A percentile compares a stretch with the other conserved stretches of the same genome.
Conservation (phyloP, 306 rosid species). For the Quercus cerris region DNA sequence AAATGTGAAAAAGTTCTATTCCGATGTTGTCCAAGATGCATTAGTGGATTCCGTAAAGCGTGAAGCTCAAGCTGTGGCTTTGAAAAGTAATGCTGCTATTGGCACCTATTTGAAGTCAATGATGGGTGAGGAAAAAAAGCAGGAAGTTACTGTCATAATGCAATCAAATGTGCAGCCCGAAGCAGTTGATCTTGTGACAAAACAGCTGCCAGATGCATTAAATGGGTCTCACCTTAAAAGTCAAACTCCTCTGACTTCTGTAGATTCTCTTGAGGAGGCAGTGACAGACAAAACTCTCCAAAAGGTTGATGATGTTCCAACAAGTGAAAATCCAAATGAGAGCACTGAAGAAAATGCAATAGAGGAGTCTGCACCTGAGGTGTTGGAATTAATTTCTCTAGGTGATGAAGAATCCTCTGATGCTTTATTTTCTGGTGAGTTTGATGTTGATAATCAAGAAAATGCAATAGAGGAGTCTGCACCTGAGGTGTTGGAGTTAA, state of each 20-base stretch:
- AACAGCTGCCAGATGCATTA: slow-evolving; percentile 28
- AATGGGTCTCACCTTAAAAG: slow-evolving; percentile 13
- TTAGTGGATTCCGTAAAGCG: slow-evolving; percentile 28
- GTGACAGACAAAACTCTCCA: slow-evolving; percentile 16
- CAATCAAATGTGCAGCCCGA: slow-evolving; percentile 25
- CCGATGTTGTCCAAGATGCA: slow-evolving; percentile 62
- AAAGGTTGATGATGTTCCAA: slow-evolving; percentile 26
- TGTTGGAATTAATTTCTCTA: slow-evolving; percentile 20
- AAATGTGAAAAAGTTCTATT: slow-evolving; percentile 60
- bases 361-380: slow-evolving; percentile 12
- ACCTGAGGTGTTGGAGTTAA: slow-evolving; percentile 18
- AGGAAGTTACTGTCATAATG: slow-evolving; percentile 15
- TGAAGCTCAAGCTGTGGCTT: slow-evolving; percentile 31
- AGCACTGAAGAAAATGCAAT: slow-evolving; percentile 28
- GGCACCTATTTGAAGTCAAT: slow-evolving; percentile 23
- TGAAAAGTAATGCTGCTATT: slow-evolving; percentile 11
- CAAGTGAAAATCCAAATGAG: slow-evolving; percentile 25
- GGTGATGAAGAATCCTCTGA: slow-evolving; percentile 27
- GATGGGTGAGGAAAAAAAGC: slow-evolving; percentile 28
- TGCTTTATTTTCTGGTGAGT: slow-evolving; percentile 20
- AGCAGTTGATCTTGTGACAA: slow-evolving; percentile 22
- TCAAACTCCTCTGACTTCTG: slow-evolving; percentile 14
- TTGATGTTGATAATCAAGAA: slow-evolving; percentile 14
- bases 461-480: slow-evolving; percentile 16
- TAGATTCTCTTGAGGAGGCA: slow-evolving; percentile 23